Percentiles rank a stretch among this genome's conserved stretches.
phyloP scores from a whole-genome alignment of 2,329 filamentous ascomycete genomes.

The Colletotrichum sp. region DNA sequence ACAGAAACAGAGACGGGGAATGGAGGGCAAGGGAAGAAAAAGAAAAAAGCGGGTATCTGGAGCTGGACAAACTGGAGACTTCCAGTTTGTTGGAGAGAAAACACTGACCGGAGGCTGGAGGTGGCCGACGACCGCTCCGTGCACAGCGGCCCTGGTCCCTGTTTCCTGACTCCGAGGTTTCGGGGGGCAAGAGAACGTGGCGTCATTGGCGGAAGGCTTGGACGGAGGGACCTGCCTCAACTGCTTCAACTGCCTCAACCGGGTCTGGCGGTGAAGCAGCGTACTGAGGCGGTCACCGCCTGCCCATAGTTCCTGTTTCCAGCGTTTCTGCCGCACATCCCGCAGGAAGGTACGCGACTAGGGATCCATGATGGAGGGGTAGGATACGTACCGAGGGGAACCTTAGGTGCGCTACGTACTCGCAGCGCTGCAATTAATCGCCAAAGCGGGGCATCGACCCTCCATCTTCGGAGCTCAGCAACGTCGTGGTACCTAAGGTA shows the following conservation, averaged over 20 bases:
- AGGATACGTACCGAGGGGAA: background rate
- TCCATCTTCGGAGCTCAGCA: slow-evolving; percentile 8
- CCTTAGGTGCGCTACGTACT: background rate
- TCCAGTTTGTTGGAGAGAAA: background rate
- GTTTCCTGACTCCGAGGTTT: background rate
- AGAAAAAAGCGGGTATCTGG: background rate
- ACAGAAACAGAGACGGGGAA: background rate
- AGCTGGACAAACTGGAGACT: background rate
- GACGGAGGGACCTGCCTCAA: background rate
- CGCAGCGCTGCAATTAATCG: background rate
- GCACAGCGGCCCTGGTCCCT: background rate
- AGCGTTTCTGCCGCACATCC: background rate
- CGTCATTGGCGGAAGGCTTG: background rate
- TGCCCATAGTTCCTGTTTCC: background rate
- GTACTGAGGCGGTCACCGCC: background rate
- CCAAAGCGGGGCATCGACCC: background rate
- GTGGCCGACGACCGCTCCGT: slow-evolving; percentile 7
- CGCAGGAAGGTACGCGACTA: background rate
- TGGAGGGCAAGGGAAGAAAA: background rate
- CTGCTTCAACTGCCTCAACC: background rate
- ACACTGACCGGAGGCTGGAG: background rate
- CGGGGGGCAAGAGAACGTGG: background rate
- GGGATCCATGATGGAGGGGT: background rate
- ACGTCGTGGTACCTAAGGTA: background rate
- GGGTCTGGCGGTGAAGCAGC: background rate